Conservation (phyloP, 768 basidiomycete species). For the Tricholomella constricta region DNA sequence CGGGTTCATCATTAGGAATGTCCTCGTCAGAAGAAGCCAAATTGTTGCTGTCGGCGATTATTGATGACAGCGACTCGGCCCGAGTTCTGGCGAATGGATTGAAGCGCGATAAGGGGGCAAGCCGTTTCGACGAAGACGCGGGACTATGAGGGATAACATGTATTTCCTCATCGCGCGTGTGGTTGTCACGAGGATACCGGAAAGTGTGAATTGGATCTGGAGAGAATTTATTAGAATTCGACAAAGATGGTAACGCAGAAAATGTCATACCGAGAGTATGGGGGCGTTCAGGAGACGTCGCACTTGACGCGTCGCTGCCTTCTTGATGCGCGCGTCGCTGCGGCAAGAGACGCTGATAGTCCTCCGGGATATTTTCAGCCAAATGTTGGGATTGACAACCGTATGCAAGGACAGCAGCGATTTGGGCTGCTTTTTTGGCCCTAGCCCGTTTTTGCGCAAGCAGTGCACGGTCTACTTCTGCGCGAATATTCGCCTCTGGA, state of each 20-base stretch:
- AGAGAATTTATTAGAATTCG: too few relatives aligned
- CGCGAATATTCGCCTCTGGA: conserved; percentile 8
- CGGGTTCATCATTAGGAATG: background rate
- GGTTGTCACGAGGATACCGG: background rate
- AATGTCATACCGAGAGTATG: background rate
- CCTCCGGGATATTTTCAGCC: background rate
- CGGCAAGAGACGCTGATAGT: background rate
- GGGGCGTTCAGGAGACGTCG: background rate
- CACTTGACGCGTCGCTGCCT: background rate
- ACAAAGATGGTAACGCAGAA: background rate
- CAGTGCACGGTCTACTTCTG: conserved; percentile 11
- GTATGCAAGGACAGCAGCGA: background rate
- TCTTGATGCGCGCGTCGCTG: background rate
- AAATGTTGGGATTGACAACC: background rate
- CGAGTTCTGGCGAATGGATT: background rate
- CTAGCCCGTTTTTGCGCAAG: conserved; percentile 5
- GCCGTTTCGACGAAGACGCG: background rate
- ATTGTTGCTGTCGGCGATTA: background rate
- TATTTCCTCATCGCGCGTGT: background rate
- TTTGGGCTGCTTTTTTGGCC: conserved; percentile 3
- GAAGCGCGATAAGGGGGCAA: conserved; percentile 1
- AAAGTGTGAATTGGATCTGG: background rate
- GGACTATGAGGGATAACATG: background rate
- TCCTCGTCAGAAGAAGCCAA: background rate
- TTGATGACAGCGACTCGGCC: background rate